Percentiles rank a stretch among this genome's conserved stretches.
Evolutionary conservation across 2,329 filamentous ascomycete species (phyloP).

Genomic region (Talaromyces sp.): DNA sequence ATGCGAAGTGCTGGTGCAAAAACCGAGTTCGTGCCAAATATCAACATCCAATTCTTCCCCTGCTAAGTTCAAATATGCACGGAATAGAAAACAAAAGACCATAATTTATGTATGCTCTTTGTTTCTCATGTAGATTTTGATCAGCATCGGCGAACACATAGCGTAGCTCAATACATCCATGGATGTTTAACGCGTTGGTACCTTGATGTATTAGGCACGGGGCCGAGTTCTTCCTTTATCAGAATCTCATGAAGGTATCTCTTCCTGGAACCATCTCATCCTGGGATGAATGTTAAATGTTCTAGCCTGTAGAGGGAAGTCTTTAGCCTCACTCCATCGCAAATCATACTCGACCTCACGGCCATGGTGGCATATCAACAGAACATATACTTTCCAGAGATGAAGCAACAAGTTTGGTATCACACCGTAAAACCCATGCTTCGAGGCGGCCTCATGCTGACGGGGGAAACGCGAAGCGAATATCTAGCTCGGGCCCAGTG

Average conservation of each 20-base stretch:
- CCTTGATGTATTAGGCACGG: not conserved
- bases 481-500: not conserved
- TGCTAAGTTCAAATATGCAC: not conserved
- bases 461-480: not conserved
- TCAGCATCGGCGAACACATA: too few relatives aligned
- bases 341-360: not conserved
- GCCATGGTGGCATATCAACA: not conserved
- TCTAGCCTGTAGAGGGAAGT: not conserved
- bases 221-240: too few relatives aligned
- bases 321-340: not conserved
- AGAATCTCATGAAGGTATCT: not conserved
- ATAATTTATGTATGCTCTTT: not conserved
- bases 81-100: not conserved
- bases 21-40: not conserved
- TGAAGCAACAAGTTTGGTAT: not conserved
- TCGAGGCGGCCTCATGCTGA: not conserved
- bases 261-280: not conserved
- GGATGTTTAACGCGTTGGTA: not conserved
- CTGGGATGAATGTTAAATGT: not conserved
- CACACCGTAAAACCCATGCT: not conserved
- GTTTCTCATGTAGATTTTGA: not conserved
- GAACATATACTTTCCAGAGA: not conserved
- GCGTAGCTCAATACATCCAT: not conserved
- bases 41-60: not conserved
- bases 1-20: not conserved